Evolutionary conservation across 2,329 filamentous ascomycete genomes (phyloP), one percentile per base, ranked within the genome.

Genomic region (Mycosphaerella arachidis): DNA sequence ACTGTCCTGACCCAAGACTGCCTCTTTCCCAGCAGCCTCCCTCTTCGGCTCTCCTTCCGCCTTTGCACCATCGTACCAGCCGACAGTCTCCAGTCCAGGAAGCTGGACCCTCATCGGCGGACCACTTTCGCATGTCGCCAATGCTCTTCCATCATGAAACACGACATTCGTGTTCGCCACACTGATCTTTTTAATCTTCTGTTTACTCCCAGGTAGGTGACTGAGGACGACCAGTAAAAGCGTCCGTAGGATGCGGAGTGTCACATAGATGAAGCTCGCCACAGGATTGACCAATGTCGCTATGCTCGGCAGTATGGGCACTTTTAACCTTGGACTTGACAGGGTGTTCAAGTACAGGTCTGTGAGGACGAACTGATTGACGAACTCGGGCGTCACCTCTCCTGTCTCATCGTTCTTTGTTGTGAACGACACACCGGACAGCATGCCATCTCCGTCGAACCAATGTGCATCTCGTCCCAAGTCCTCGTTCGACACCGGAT

Each of bases 391-490:
- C 59, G 77, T 71, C 1, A 87, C 78, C 0, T 68, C 63, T 2
- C 72, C 72, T 2, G 70, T 67, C 40, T 77, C 70, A 6, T 74
- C 72, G 2, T 73, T 73, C 2, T 77, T 77, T 30, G 76, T 77
- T 30, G 76, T 76, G 69, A 88, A 90, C 18, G 78, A 78, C 0
- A 90, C 86, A 1, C 87, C 87, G 31, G 83, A 83, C 10, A 90
- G 81, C 87, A 90, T 90, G 4, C 87, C 88, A 70, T 90, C 87
- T 33, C 88, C 87, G 66, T 90, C 88, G 62, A 90, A 90, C 86
- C 86, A 90, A 69, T 90, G 87, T 8, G 84, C 81, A 68, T 88
- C 85, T 63, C 85, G 79, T 43, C 80, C 81, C 2, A 84, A 71
- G 56, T 87, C 82, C 24, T 82, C 77, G 59, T 89, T 86, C 30